Evolutionary conservation across 202 grass and related monocot species (phyloP).

Genomic region (Setaria viridis): DNA sequence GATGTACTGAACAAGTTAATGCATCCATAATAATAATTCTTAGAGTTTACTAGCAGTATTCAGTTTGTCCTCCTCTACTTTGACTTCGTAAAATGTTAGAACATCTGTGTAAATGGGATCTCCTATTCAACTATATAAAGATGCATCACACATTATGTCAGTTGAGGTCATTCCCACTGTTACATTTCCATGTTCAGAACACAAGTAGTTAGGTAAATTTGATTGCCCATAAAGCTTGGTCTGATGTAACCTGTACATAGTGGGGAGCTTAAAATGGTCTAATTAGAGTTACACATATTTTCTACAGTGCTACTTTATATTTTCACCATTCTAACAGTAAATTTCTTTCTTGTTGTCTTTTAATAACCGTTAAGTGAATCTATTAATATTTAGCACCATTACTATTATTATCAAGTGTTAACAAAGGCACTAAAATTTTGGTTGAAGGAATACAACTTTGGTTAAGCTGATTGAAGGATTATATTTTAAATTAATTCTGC

Average conservation of each 20-base stretch:
- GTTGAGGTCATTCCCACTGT: neutral
- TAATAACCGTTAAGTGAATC: neutral
- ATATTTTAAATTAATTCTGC: neutral
- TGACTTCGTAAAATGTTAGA: conserved; percentile 5
- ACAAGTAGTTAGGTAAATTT: neutral
- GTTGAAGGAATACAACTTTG: conserved; percentile 8
- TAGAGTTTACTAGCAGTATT: conserved; percentile 13
- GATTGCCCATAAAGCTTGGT: neutral
- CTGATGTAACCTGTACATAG: neutral
- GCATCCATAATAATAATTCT: conserved; percentile 1
- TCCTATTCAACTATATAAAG: conserved; percentile 26
- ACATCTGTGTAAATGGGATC: conserved; percentile 25
- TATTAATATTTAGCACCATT: conserved; percentile 7
- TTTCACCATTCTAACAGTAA: neutral
- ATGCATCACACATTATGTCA: neutral
- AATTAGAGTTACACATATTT: neutral
- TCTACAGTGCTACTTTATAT: neutral
- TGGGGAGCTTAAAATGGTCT: conserved; percentile 16
- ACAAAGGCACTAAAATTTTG: neutral
- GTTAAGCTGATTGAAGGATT: neutral
- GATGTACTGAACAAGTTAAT: conserved; percentile 25
- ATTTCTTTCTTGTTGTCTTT: conserved; percentile 18
- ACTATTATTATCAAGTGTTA: conserved; percentile 23
- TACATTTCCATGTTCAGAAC: conserved; percentile 21
- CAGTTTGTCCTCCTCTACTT: conserved; percentile 14